Evolutionary conservation across 2,329 filamentous ascomycete genomes (phyloP), one percentile per base, ranked within the genome.

Genomic region (Scedosporium boydii): DNA sequence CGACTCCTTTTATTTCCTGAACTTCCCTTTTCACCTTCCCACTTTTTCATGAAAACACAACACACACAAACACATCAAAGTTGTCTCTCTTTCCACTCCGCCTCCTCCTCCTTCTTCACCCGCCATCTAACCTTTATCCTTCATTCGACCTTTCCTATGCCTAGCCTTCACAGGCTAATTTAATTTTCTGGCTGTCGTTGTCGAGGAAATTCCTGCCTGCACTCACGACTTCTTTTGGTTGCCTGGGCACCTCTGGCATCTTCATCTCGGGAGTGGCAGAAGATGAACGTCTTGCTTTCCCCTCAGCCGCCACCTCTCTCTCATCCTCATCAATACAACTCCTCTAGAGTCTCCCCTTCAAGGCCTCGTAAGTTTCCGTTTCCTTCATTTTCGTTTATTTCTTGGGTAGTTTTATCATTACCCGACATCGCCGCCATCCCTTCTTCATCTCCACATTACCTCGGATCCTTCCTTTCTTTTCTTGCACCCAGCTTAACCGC

Each of bases 241-340:
- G 26, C 42, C 42, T 51, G 58, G 58, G 58, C 42, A 60, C 44
- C 38, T 60, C 23, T 18, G 26, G 42, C 58, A 27, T 60, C 58
- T 59, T 53, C 42, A 60, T 21, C 27, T 34, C 58, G 44, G 21
- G 59, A 60, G 23, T n/a, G 48, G 26, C 59, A 56, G 59, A 61
- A 57, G 53, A 88, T 88, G 85, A 87, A 87, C 73, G 78, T 85
- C 71, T 72, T 87, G 73, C 73, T 87, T 66, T 81, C 82, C 69
- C 80, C 83, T 68, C 83, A 87, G 71, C 83, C 82, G 61, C 77
- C 82, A 64, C 76, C 82, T 67, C 83, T 86, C 69, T 79, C 81
- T 70, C 81, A 83, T 68, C 80, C 81, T 70, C 81, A 83, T 68
- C 82, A 83, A 67, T 81, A 84, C 80, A 82, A 85, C 69, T 75